phyloP scores from a whole-genome alignment of 805 yeast species.

The Zygosaccharomyces rouxii region DNA sequence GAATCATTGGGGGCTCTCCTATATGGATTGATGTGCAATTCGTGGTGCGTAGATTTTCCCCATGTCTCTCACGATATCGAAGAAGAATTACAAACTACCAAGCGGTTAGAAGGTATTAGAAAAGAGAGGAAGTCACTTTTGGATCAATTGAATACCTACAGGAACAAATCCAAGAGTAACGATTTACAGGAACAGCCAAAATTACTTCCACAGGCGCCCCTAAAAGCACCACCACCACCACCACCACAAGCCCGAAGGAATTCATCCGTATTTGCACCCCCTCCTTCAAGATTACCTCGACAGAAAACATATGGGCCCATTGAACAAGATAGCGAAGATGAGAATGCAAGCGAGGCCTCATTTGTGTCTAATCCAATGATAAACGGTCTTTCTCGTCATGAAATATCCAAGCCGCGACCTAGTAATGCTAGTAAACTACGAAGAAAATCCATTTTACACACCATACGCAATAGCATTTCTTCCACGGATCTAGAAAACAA shows the following conservation, averaged over 20 bases:
- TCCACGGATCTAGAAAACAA: constrained; percentile 13
- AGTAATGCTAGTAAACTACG: constrained; percentile 20
- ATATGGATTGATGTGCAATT: constrained; percentile 77
- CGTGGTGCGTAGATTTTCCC: constrained; percentile 79
- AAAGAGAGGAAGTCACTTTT: constrained; percentile 19
- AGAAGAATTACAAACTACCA: constrained; percentile 23
- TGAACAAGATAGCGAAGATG: constrained; percentile 19
- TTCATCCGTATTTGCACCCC: background rate
- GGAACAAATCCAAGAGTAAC: constrained; percentile 1
- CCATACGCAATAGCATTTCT: constrained; percentile 30
- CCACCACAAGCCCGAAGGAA: background rate
- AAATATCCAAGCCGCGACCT: constrained; percentile 6
- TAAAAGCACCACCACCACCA: background rate
- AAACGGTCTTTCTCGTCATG: constrained; percentile 2
- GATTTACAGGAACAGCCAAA: background rate
- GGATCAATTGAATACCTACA: constrained; percentile 10
- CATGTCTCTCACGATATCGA: constrained; percentile 27
- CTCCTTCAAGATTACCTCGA: background rate
- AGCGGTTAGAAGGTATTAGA: constrained; percentile 18
- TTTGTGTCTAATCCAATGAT: constrained; percentile 32
- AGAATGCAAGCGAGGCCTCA: constrained; percentile 34
- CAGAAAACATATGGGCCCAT: background rate
- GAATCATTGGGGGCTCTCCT: constrained; percentile 74
- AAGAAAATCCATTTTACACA: constrained; percentile 33
- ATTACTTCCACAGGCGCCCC: background rate